Conservation (phyloP, 2,329 filamentous ascomycete species). For the Allantophomopsis cytisporea region DNA sequence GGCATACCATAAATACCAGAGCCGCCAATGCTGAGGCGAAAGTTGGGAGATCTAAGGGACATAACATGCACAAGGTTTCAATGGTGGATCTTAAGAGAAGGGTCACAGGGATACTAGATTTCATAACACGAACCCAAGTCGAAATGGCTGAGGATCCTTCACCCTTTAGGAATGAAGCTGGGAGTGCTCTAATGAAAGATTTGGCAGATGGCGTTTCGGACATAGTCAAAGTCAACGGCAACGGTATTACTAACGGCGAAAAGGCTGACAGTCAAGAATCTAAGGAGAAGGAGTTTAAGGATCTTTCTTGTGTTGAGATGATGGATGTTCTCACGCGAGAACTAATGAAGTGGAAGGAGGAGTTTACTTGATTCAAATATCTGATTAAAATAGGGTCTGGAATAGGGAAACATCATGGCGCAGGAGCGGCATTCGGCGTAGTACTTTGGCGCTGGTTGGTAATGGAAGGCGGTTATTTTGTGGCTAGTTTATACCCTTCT, state of each 20-base stretch:
- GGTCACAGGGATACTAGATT: conserved; percentile 74
- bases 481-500: too few relatives aligned
- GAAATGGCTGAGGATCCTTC: conserved; percentile 57
- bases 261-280: conserved; percentile 8
- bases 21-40: conserved; percentile 21
- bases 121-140: conserved; percentile 78
- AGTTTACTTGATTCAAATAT: conserved; percentile 10
- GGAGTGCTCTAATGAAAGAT: conserved; percentile 17
- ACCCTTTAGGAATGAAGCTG: conserved; percentile 23
- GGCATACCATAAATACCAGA: conserved; percentile 26
- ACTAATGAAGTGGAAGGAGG: conserved; percentile 22
- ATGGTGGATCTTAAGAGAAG: conserved; percentile 83
- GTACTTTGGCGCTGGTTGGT: too few relatives aligned
- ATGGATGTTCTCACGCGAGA: conserved; percentile 24
- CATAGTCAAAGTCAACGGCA: conserved; percentile 22
- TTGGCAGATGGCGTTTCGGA: conserved; percentile 18
- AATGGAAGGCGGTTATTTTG: too few relatives aligned
- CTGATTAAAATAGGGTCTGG: neutral
- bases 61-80: conserved; percentile 47
- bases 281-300: conserved; percentile 48
- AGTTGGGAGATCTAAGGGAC: conserved; percentile 16
- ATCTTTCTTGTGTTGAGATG: conserved; percentile 38
- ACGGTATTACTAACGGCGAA: conserved; percentile 17
- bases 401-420: too few relatives aligned
- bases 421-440: too few relatives aligned